Evolutionary conservation across 768 basidiomycete genomes (phyloP).

Genomic region (Austroboletus eburneus): DNA sequence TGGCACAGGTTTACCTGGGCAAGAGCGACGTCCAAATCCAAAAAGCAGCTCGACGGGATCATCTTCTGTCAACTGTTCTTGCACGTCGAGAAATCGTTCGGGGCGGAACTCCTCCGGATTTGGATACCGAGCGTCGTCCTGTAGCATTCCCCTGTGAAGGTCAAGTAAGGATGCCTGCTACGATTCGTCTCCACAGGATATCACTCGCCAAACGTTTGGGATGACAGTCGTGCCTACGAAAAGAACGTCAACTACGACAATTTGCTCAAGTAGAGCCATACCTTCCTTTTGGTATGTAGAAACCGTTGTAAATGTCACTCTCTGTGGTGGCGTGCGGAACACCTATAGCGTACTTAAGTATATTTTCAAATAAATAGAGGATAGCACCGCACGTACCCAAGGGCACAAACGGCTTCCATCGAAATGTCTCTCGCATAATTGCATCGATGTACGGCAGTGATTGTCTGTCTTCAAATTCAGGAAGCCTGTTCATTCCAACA

Average conservation of each 20-base stretch:
- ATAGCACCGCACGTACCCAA: conserved; percentile 1
- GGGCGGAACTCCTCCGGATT: conserved; percentile 9
- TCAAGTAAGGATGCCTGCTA: background rate
- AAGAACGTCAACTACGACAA: background rate
- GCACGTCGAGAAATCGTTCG: conserved; percentile 9
- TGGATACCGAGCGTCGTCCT: conserved; percentile 11
- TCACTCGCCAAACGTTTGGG: conserved; percentile 6
- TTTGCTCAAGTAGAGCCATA: background rate
- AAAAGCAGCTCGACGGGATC: conserved; percentile 3
- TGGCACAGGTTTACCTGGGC: conserved; percentile 1
- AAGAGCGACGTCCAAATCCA: conserved; percentile 8
- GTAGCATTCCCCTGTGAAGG: conserved; percentile 8
- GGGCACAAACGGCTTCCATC: conserved; percentile 14
- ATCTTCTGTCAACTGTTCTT: conserved; percentile 1
- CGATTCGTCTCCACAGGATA: background rate
- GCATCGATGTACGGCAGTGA: conserved; percentile 4
- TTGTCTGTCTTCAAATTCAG: conserved; percentile 2
- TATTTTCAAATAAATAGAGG: background rate
- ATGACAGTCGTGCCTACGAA: conserved; percentile 4
- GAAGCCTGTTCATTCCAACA: conserved; percentile 1
- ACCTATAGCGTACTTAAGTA: background rate
- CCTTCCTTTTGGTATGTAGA: conserved; percentile 55
- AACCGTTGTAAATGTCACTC: conserved; percentile 39
- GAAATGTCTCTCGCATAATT: conserved; percentile 13
- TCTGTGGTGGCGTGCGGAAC: conserved; percentile 26